Conservation (phyloP, 2,329 filamentous ascomycete genomes). For the Penicillium sp. region DNA sequence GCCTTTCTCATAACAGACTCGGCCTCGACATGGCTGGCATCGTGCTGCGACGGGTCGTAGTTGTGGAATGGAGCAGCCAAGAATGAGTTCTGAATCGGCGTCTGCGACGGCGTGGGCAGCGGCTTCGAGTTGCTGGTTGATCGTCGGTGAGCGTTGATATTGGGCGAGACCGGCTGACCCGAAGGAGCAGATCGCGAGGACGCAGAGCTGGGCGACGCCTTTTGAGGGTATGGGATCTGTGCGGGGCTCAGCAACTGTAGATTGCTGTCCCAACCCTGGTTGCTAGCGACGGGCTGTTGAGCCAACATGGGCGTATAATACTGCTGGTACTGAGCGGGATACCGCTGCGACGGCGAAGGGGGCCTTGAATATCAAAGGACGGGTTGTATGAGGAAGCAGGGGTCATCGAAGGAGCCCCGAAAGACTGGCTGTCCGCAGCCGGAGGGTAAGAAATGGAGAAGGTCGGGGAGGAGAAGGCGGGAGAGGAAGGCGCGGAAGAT, state of each 20-base stretch:
- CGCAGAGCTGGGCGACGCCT: constrained; percentile 40
- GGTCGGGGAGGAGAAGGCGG: constrained; percentile 29
- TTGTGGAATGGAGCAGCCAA: constrained; percentile 44
- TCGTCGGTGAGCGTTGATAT: constrained; percentile 34
- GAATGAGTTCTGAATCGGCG: constrained; percentile 50
- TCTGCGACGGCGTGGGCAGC: constrained; percentile 53
- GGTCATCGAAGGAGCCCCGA: constrained; percentile 41
- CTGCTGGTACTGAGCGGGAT: constrained; percentile 29
- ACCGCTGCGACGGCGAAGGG: constrained; percentile 32
- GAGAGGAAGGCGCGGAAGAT: constrained; percentile 35
- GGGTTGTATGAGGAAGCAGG: constrained; percentile 37
- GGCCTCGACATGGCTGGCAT: constrained; percentile 44
- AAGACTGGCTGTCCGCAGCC: constrained; percentile 24
- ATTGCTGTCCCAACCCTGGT: constrained; percentile 35
- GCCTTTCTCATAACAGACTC: constrained; percentile 58
- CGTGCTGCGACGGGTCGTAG: constrained; percentile 41
- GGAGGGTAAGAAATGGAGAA: constrained; percentile 27
- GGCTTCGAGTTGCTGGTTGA: constrained; percentile 45
- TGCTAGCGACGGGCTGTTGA: constrained; percentile 34
- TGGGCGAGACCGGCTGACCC: constrained; percentile 15
- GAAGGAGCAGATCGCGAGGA: constrained; percentile 40
- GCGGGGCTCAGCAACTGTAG: constrained; percentile 35
- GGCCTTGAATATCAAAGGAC: constrained; percentile 31
- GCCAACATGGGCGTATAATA: constrained; percentile 38
- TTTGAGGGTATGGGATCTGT: constrained; percentile 34